phyloP scores from a whole-genome alignment of 169 alveolate species.

The Plasmodium vinckei region DNA sequence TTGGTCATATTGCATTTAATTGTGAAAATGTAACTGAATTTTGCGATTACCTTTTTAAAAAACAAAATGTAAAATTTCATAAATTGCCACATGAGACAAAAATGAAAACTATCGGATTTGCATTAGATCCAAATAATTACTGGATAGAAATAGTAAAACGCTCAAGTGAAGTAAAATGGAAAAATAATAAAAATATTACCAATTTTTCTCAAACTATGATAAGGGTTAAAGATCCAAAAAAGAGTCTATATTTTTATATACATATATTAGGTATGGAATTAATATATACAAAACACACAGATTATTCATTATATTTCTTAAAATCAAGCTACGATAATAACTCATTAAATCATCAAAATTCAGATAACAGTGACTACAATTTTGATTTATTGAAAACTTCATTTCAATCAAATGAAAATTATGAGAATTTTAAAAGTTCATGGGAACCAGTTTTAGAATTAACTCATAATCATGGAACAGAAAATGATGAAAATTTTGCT shows the following conservation, averaged over 20 bases:
- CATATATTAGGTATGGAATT: conserved; percentile 80
- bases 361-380: conserved; percentile 1
- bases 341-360: background rate
- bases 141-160: conserved; percentile 84
- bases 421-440: conserved; percentile 57
- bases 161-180: conserved; percentile 75
- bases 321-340: conserved; percentile 37
- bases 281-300: conserved; percentile 48
- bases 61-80: conserved; percentile 78
- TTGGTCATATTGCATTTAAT: conserved; percentile 87
- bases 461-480: conserved; percentile 86
- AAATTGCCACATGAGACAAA: conserved; percentile 85
- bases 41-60: conserved; percentile 47
- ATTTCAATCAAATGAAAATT: conserved; percentile 74
- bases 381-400: conserved; percentile 29
- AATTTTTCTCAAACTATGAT: conserved; percentile 86
- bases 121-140: conserved; percentile 86
- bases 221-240: conserved; percentile 82
- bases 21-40: conserved; percentile 75
- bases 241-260: conserved; percentile 77
- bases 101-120: conserved; percentile 85
- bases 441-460: conserved; percentile 84
- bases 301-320: conserved; percentile 70
- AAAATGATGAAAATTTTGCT: conserved; percentile 69
- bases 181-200: conserved; percentile 35